These are phyloP conservation scores for Barnettozyma siamensis DNA, from an alignment of 805 yeast genomes.

Conservation along the genomic window DNA sequence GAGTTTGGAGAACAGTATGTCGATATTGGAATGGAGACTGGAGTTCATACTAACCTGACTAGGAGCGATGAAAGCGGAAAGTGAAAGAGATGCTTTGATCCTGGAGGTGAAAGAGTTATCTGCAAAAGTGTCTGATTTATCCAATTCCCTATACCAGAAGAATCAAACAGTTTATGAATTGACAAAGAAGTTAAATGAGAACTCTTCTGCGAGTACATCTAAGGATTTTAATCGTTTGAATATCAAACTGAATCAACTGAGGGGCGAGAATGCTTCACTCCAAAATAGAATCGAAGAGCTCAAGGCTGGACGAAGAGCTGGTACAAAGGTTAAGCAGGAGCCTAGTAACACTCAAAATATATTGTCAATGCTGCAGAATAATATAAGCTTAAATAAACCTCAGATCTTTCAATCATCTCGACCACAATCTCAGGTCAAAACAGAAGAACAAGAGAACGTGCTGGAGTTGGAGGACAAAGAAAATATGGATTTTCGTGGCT, in stretches of 20 bases:
- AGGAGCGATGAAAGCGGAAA: not conserved
- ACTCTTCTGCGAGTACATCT: not conserved
- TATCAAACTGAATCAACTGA: conserved; percentile 1
- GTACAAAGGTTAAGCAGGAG: conserved; percentile 1
- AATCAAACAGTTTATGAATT: not conserved
- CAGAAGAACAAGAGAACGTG: not conserved
- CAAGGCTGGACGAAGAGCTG: not conserved
- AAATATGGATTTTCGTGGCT: not conserved
- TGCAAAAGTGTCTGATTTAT: not conserved
- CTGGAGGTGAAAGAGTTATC: not conserved
- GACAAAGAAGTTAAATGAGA: not conserved
- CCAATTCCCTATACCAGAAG: not conserved
- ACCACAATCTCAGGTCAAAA: not conserved
- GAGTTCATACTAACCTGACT: not conserved
- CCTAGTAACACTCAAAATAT: conserved; percentile 1
- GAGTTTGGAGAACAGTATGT: conserved; percentile 5
- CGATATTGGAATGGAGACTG: not conserved
- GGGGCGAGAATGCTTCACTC: conserved; percentile 2
- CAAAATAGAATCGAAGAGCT: not conserved
- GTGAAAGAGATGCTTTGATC: not conserved
- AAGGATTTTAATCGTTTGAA: conserved; percentile 9
- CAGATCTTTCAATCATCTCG: too few species aligned
- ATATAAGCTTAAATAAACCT: too few species aligned
- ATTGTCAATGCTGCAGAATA: conserved; percentile 3
- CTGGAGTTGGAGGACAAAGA: conserved; percentile 1